Evolutionary conservation across 495 filamentous ascomycete species (phyloP), one percentile per base, ranked within the genome.

Genomic region (Immersiella caudata): DNA sequence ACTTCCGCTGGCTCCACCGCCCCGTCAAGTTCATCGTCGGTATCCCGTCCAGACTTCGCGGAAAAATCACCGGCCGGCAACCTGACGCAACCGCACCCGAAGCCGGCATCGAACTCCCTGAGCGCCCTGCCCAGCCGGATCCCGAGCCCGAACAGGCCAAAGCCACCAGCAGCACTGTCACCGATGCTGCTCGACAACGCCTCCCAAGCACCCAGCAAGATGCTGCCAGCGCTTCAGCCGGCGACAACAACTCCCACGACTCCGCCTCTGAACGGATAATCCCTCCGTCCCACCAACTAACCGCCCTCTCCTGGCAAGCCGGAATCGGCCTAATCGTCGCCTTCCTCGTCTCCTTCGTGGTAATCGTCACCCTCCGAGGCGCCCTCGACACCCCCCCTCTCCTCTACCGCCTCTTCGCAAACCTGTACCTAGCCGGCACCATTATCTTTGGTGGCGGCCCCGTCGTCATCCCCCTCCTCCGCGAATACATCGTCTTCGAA

Each of bases 381-480:
- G 73, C 78, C n/a, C 71, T 89, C 20, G 61, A 70, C 22, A 55
- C 75, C 9, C 77, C 75, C 0, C 79, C 89, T 0, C 77, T 88
- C 0, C 74, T 82, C 14, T 85, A 64, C 35, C 63, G 63, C 56
- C 83, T 95, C 62, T 94, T 94, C 76, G 82, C 90, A 7, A 93
- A 91, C 76, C 87, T 96, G 78, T 94, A 90, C 76, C 88, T 94
- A 6, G 91, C 92, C 6, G 92, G 92, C 18, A 96, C 92, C 2
- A 89, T 96, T 63, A 94, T 94, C 72, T 93, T 96, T 70, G 92
- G 92, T 60, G 92, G 92, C 33, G 92, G 92, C 5, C 92, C 92
- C 0, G 92, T 94, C 22, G 92, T 96, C 3, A 92, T 96, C 62
- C 92, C 92, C 0, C 83, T 94, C 1, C 81, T 94, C 5, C 86